phyloP scores from a whole-genome alignment of 164 flowering plant species.

The Macadamia integrifolia region DNA sequence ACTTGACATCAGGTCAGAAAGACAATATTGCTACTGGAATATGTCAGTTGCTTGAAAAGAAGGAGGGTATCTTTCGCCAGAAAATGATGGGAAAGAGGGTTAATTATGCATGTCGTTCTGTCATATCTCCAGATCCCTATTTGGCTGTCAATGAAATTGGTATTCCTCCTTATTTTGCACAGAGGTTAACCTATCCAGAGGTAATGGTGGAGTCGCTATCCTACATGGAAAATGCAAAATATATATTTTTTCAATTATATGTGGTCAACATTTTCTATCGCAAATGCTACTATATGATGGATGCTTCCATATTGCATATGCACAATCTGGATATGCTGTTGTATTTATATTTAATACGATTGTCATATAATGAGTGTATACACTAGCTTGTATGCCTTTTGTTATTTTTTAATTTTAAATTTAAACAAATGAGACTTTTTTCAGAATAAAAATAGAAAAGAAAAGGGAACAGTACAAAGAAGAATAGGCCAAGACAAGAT shows the following conservation, averaged over 20 bases:
- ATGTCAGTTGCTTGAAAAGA: slow-evolving; percentile 83
- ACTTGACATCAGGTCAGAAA: slow-evolving; percentile 34
- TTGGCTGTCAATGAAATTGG: slow-evolving; percentile 96
- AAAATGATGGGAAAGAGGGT: slow-evolving; percentile 99
- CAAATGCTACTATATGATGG: no score
- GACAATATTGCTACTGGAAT: slow-evolving; percentile 47
- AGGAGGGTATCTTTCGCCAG: slow-evolving; percentile 93
- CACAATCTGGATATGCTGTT: no score
- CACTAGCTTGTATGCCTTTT: no score
- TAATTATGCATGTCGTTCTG: slow-evolving; percentile 92
- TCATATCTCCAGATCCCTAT: slow-evolving; percentile 99
- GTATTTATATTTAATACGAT: no score
- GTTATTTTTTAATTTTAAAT: no score
- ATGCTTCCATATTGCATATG: no score
- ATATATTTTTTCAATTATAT: not conserved
- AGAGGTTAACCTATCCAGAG: slow-evolving; percentile 91
- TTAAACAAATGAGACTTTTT: no score
- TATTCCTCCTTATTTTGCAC: slow-evolving; percentile 86
- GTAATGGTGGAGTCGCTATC: slow-evolving; percentile 26
- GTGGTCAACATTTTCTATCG: no score
- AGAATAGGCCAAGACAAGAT: no score
- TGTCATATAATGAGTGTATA: no score
- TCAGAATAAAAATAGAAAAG: no score
- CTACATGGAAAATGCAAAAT: not conserved
- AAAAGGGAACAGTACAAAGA: no score